Percentiles rank a stretch among this genome's conserved stretches.
phyloP scores from a whole-genome alignment of 805 yeast genomes.

The Teunomyces cretensis region DNA sequence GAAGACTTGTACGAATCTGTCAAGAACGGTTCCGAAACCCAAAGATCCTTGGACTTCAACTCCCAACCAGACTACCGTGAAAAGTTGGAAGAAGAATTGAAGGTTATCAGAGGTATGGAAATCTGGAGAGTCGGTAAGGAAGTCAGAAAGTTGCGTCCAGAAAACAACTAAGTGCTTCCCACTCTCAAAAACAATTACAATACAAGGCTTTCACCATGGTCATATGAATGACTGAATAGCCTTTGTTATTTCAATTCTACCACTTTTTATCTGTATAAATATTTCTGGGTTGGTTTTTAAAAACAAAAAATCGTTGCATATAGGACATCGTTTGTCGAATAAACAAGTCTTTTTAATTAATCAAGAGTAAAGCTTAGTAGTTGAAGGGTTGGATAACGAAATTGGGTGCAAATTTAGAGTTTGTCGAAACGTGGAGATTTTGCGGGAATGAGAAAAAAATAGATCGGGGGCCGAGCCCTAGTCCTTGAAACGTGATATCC shows the following conservation, averaged over 20 bases:
- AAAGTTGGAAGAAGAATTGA: slow-evolving; percentile 89
- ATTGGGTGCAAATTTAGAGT: too few species aligned
- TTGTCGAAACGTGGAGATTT: too few species aligned
- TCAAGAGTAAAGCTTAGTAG: too few species aligned
- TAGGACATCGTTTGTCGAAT: slow-evolving; percentile 46
- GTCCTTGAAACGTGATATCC: neutral
- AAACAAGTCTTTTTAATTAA: slow-evolving; percentile 29
- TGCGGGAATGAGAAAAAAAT: too few species aligned
- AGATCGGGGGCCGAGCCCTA: slow-evolving; percentile 2
- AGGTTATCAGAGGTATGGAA: slow-evolving; percentile 93
- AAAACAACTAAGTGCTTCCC: slow-evolving; percentile 69
- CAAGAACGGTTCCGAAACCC: slow-evolving; percentile 94
- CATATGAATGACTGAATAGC: slow-evolving; percentile 37
- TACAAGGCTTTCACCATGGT: slow-evolving; percentile 25
- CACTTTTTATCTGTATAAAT: slow-evolving; percentile 9
- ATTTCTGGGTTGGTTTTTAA: slow-evolving; percentile 9
- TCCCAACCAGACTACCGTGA: slow-evolving; percentile 97
- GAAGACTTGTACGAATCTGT: slow-evolving; percentile 93
- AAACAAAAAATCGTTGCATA: slow-evolving; percentile 22
- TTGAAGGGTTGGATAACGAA: too few species aligned
- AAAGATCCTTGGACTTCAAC: slow-evolving; percentile 98
- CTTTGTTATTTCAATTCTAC: slow-evolving; percentile 14
- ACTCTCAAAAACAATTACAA: neutral
- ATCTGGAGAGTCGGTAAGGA: slow-evolving; percentile 99
- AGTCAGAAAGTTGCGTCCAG: slow-evolving; percentile 99